Conservation (phyloP, 1,284 basidiomycete species). For the Porogramme epimiltina region DNA sequence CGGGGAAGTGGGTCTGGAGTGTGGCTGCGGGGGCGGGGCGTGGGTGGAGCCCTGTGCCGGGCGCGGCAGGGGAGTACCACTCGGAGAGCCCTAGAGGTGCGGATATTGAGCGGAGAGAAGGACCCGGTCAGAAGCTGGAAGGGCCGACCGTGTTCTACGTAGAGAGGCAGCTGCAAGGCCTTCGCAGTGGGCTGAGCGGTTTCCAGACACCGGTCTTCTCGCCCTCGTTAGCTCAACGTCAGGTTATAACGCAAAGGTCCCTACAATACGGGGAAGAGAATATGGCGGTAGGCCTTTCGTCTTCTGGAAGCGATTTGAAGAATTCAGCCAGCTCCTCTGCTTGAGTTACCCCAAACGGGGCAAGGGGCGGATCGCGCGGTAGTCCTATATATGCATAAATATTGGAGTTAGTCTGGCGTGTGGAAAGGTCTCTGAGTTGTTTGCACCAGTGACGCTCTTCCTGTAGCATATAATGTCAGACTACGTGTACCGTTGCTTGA, state of each 20-base stretch:
- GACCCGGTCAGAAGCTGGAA: neutral
- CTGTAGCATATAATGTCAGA: too few species aligned
- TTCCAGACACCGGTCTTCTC: slow-evolving; percentile 82
- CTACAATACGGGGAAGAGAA: slow-evolving; percentile 81
- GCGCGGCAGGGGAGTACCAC: slow-evolving; percentile 79
- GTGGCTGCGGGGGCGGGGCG: slow-evolving; percentile 56
- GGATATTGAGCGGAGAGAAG: neutral
- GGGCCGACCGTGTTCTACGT: slow-evolving; percentile 70
- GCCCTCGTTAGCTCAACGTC: neutral
- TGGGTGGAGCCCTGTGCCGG: slow-evolving; percentile 73
- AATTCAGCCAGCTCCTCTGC: slow-evolving; percentile 71
- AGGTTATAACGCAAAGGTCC: slow-evolving; percentile 25
- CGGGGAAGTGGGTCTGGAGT: slow-evolving; percentile 54
- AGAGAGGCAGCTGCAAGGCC: slow-evolving; percentile 67
- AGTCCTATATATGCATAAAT: too few species aligned
- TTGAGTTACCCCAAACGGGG: slow-evolving; percentile 79
- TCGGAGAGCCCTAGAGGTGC: slow-evolving; percentile 65
- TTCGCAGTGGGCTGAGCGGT: slow-evolving; percentile 68
- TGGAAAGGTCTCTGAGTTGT: too few species aligned
- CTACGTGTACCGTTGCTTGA: neutral
- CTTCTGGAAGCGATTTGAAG: slow-evolving; percentile 63
- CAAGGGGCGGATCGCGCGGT: slow-evolving; percentile 75
- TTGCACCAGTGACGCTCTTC: slow-evolving; percentile 67
- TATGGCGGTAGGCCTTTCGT: slow-evolving; percentile 74
- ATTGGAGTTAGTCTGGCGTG: too few species aligned